Base-by-base conservation (phyloP, 177 flowering plant species). In the Telopea speciosissima region DNA sequence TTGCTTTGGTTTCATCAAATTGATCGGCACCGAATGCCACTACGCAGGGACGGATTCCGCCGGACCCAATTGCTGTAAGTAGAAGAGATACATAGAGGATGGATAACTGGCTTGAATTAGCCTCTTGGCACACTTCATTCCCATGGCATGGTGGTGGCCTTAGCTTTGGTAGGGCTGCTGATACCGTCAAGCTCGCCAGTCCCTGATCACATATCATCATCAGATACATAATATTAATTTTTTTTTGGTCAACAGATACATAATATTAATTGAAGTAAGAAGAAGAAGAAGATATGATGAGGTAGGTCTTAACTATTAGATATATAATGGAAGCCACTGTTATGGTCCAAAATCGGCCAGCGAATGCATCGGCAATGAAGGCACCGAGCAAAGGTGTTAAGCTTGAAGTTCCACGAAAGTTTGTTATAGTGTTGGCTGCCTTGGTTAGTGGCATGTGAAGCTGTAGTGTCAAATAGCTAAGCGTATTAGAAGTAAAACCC, bases 21-120 rank as follows among this genome's bases (percentile, higher is more conserved):
- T 95, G 99, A 70, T 95, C 97, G 6, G 99, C 99, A 61, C 98
- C 99, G 62, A 91, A 95, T 44, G 97, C 86, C 28, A 87, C 93
- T 36, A 90, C 91, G 66, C 97, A 92, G 24, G 99, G 98, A 23
- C 98, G 87, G 76, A 91, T 93, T 65, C 99, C 99, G 0, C 99
- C 99, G 2, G 98, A 77, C 22, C 99, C 98, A 0, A 93, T 11
- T 1, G 97, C 90, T 8, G 86, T 81, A 0, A 95, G 84, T 1
- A 89, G 77, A 0, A 95, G 87, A 16, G 96, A 84, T 0, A 63
- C 68, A 70, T 93, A 93, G 24, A 91, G 87, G 58, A 95, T 72
- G 9, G 86, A 88, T 22, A 89, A 67, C 70, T 95, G 98, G 25
- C 86, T 77, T 0, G 74, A 61, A 28, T 75, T 52, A 1, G 99